phyloP scores from a whole-genome alignment of 1,284 basidiomycete genomes.

The Psilocybe mexicana region DNA sequence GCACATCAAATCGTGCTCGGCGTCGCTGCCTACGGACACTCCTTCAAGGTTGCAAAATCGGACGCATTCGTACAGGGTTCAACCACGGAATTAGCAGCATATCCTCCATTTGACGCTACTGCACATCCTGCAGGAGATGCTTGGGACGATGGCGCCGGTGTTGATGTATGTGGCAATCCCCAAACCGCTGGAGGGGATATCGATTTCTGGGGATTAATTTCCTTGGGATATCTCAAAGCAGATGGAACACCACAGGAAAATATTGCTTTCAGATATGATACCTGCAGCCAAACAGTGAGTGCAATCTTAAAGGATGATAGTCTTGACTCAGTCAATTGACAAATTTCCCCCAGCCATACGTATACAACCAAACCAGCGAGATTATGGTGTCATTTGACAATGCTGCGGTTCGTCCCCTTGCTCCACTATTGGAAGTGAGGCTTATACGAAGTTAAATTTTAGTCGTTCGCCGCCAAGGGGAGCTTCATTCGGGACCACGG shows the following conservation, averaged over 20 bases:
- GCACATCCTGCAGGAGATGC: constrained; percentile 55
- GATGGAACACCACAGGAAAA: constrained; percentile 53
- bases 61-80: constrained; percentile 43
- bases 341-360: constrained; percentile 52
- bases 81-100: constrained; percentile 40
- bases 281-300: constrained; percentile 70
- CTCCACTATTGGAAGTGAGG: constrained; percentile 30
- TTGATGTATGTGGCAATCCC: constrained; percentile 56
- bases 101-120: constrained; percentile 52
- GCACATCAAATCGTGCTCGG: constrained; percentile 68
- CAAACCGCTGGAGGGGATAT: constrained; percentile 47
- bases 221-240: constrained; percentile 50
- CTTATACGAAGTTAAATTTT: not conserved
- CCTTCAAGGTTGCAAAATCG: constrained; percentile 47
- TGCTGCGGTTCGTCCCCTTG: constrained; percentile 33
- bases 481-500: constrained; percentile 45
- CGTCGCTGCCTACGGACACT: constrained; percentile 77
- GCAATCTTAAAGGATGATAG: not conserved
- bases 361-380: constrained; percentile 56
- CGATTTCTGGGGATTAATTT: constrained; percentile 65
- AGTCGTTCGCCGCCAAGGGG: constrained; percentile 60
- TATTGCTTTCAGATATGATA: constrained; percentile 55
- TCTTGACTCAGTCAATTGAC: not conserved
- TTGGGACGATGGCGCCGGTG: constrained; percentile 48
- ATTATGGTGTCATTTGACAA: constrained; percentile 70